Conservation (phyloP, 176 grass and related monocot genomes). For the Oropetium thomaeum region DNA sequence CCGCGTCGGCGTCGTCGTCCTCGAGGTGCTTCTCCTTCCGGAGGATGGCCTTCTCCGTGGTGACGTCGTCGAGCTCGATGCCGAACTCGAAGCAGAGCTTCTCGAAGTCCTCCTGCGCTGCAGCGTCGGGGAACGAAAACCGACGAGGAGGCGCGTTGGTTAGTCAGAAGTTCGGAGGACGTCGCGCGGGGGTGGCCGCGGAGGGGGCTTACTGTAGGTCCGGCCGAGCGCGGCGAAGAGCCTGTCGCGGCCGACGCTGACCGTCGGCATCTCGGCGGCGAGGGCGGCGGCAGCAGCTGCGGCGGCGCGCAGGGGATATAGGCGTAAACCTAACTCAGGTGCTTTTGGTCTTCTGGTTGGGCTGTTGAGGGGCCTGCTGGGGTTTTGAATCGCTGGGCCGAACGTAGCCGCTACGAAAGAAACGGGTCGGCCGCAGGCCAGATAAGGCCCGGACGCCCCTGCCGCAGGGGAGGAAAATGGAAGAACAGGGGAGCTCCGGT, state of each 20-base stretch:
- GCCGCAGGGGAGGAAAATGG: too few relatives aligned
- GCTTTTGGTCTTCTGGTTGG: too few relatives aligned
- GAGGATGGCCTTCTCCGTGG: constrained; percentile 90
- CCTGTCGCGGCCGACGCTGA: constrained; percentile 72
- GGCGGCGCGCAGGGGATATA: neutral
- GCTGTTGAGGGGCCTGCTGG: too few relatives aligned
- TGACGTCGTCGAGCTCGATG: constrained; percentile 98
- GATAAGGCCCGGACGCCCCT: too few relatives aligned
- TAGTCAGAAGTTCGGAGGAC: neutral
- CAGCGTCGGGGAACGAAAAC: constrained; percentile 19
- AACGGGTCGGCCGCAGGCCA: too few relatives aligned
- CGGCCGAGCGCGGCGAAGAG: constrained; percentile 50
- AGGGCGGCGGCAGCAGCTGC: neutral
- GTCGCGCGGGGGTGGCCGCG: neutral
- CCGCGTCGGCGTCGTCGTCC: constrained; percentile 49
- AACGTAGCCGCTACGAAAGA: too few relatives aligned
- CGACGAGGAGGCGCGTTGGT: neutral
- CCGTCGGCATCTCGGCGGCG: constrained; percentile 40
- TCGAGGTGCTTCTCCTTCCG: constrained; percentile 87
- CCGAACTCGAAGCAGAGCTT: constrained; percentile 85
- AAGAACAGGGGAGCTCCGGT: too few relatives aligned
- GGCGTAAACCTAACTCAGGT: neutral
- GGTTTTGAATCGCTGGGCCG: too few relatives aligned
- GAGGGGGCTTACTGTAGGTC: constrained; percentile 53
- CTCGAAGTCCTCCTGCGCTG: constrained; percentile 86